phyloP scores from a whole-genome alignment of 805 yeast genomes.

The Kregervanrija delftensis region DNA sequence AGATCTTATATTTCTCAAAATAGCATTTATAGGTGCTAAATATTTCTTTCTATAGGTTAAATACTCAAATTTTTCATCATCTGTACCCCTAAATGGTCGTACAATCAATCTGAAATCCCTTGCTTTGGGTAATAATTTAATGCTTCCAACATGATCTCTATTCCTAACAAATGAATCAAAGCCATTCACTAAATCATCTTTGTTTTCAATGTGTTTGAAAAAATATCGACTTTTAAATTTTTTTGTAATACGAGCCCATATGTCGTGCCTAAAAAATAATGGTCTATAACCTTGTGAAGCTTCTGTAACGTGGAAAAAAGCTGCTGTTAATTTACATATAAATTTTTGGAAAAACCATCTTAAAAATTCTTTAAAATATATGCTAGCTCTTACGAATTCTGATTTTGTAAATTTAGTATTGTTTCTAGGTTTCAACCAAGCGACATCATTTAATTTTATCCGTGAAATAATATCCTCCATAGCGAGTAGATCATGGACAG shows the following conservation, averaged over 20 bases:
- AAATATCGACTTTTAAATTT: conserved; percentile 39
- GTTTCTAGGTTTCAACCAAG: conserved; percentile 44
- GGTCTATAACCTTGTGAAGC: conserved; percentile 33
- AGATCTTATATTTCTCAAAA: conserved; percentile 18
- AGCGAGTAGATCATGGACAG: conserved; percentile 30
- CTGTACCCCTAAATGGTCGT: conserved; percentile 39
- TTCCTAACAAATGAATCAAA: conserved; percentile 15
- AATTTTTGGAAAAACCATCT: conserved; percentile 51
- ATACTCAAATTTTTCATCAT: conserved; percentile 29
- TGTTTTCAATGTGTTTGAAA: conserved; percentile 27
- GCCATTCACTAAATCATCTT: conserved; percentile 9
- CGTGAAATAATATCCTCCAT: conserved; percentile 27
- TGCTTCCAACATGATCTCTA: conserved; percentile 30
- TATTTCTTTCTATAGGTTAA: conserved; percentile 28
- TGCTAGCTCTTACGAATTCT: conserved; percentile 34
- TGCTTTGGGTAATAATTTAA: conserved; percentile 55
- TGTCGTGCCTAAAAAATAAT: conserved; percentile 47
- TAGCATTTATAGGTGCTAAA: conserved; percentile 37
- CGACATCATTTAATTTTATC: conserved; percentile 37
- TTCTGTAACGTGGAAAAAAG: conserved; percentile 66
- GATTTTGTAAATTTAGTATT: conserved; percentile 29
- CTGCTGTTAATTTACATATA: conserved; percentile 38
- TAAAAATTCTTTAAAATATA: conserved; percentile 36
- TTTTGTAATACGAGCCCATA: conserved; percentile 44
- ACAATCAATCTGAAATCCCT: conserved; percentile 55